Base-by-base conservation (phyloP, 1,284 basidiomycete genomes). In the Ustilago trichophora region DNA sequence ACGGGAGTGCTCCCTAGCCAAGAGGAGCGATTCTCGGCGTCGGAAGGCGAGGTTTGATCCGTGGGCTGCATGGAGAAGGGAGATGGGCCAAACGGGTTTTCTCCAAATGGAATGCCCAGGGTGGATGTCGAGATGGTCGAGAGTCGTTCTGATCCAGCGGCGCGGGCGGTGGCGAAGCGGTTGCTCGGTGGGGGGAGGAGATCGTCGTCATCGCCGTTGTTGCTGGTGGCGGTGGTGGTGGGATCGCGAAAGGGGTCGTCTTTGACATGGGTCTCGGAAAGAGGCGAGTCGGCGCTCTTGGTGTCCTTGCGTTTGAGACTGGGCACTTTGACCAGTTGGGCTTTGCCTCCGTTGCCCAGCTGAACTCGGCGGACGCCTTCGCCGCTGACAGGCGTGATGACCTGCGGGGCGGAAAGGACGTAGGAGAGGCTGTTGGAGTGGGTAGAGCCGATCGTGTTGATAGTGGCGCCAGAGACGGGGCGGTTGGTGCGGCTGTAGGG, bases 321-420 rank as follows among this genome's bases (percentile, higher is more conserved):
- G 3, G 52, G 44, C 15, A 50, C 62, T 24, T 52, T 55, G 41
- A 70, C 51, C 9, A 70, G 25, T 41, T 65, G 60, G 16, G 67
- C 60, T 24, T 70, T 70, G n/a, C 67, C 67, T 13, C 62, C 60
- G 6, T 65, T 70, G 16, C 48, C 55, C 36, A 70, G 8, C 47
- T 70, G 67, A 4, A 70, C 59, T 2, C 67, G 18, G 1, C 67
- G 13, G 12, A 56, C 62, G 13, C 67, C 62, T 1, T 70, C 67
- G 3, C 37, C 55, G 3, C 33, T 44, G 8, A 70, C 62, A 0
- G 67, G 67, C 4, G 69, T 72, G 16, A 72, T 64, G 18, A 72
- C 59, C 42, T 67, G 64, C 7, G 69, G 69, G 8, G 64, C 66
- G 3, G 58, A 64, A 4, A 72, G 43, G 2, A 68, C 69, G 41